Conservation (phyloP, 73 alveolate genomes). For the Paramecium caudatum region DNA sequence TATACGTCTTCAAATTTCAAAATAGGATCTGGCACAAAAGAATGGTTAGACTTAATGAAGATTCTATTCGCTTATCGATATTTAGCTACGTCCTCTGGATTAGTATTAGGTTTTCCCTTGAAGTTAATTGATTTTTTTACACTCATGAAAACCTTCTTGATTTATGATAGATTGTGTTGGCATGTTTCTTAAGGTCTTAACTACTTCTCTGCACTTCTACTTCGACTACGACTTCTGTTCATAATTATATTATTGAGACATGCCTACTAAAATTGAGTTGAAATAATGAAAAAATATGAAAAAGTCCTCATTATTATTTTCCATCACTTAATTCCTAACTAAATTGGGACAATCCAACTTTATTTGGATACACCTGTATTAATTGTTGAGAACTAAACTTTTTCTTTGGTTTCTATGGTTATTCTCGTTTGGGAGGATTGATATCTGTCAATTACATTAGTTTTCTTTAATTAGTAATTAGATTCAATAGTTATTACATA, state of each 20-base stretch:
- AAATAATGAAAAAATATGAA: not conserved
- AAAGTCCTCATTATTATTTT: slow-evolving; percentile 26
- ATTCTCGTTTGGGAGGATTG: not conserved
- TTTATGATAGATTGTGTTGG: not conserved
- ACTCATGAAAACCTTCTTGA: slow-evolving; percentile 30
- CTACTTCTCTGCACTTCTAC: slow-evolving; percentile 33
- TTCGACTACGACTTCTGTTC: slow-evolving; percentile 52
- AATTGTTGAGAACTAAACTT: slow-evolving; percentile 55
- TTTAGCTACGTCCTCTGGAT: slow-evolving; percentile 5
- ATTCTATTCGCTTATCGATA: not conserved
- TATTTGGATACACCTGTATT: slow-evolving; percentile 29
- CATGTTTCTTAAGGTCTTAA: slow-evolving; percentile 35
- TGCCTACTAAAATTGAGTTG: slow-evolving; percentile 10
- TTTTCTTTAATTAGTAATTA: slow-evolving; percentile 36
- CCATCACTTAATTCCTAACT: not conserved
- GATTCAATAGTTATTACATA: slow-evolving; percentile 23
- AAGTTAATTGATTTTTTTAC: not conserved
- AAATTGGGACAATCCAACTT: not conserved
- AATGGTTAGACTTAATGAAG: not conserved
- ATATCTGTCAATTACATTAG: slow-evolving; percentile 32
- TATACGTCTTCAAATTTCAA: slow-evolving; percentile 67
- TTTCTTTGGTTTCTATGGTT: slow-evolving; percentile 2
- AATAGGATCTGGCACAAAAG: slow-evolving; percentile 57
- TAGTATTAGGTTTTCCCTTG: slow-evolving; percentile 18
- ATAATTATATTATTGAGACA: not conserved